Evolutionary conservation across 2,329 filamentous ascomycete genomes (phyloP).

Genomic region (Dactylellina haptotyla): DNA sequence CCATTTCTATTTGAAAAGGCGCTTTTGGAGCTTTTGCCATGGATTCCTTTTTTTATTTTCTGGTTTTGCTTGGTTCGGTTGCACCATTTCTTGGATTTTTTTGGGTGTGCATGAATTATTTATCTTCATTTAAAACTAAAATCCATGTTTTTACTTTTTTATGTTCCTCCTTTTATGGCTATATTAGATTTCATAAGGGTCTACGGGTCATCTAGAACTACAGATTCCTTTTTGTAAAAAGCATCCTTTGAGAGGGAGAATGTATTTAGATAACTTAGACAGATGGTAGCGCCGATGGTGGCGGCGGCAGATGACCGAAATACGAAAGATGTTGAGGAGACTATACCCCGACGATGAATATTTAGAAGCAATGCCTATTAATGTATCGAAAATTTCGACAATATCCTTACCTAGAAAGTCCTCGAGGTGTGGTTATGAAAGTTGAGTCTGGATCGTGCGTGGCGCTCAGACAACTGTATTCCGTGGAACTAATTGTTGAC

Average conservation of each 20-base stretch:
- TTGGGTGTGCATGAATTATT: conserved; percentile 21
- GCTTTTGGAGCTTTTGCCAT: conserved; percentile 15
- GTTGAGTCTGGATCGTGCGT: too few relatives aligned
- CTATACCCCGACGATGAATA: too few relatives aligned
- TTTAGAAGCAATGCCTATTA: too few relatives aligned
- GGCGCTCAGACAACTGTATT: too few relatives aligned
- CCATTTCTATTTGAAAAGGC: conserved; percentile 33
- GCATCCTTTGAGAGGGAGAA: neutral
- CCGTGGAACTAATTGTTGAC: neutral
- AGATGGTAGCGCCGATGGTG: neutral
- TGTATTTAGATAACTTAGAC: conserved; percentile 15
- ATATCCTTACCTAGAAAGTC: too few relatives aligned
- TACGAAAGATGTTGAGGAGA: too few relatives aligned
- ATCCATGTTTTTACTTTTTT: neutral
- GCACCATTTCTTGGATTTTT: conserved; percentile 5
- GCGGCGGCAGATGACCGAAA: neutral
- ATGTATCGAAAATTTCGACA: too few relatives aligned
- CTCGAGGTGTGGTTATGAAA: too few relatives aligned
- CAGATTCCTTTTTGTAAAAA: conserved; percentile 6
- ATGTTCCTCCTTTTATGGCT: neutral
- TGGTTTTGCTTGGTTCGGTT: conserved; percentile 3
- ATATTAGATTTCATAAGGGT: conserved; percentile 12
- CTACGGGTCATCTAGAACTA: conserved; percentile 24
- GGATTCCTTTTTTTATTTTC: conserved; percentile 11
- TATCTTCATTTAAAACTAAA: neutral